Evolutionary conservation across 306 rosid genomes (phyloP), one percentile per base, ranked within the genome.

Genomic region (Trifolium dubium): DNA sequence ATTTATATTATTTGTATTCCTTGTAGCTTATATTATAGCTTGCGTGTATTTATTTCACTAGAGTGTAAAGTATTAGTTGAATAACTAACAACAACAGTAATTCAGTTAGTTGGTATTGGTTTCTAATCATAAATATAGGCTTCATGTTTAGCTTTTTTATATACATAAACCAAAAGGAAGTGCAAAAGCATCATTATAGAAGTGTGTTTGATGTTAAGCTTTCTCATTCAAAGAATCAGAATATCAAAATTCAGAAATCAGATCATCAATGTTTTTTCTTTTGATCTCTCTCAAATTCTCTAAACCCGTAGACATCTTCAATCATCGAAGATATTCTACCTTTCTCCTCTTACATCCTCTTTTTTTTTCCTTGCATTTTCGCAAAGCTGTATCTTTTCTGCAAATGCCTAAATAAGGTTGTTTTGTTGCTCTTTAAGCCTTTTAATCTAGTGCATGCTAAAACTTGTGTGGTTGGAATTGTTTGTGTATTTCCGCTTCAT

Each of bases 331-430:
- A 80, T 50, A 34, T 19, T 75, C 74, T 64, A 32, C 46, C 32
- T 59, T 23, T 68, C 30, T 34, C 64, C 55, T 70, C 15, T 40
- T 70, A 54, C 56, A 49, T 69, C 37, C 64, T 39, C 15, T 28
- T 37, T 17, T 43, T 43, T 43, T 40, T 47, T 50, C 37, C 39
- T 8, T 5, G 8, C 8, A 60, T 43, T 61, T 12, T 19, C 49
- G 1, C 28, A 49, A 30, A 78, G 61, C 58, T 47, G 15, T 71
- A 54, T 64, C 70, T 81, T 70, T 75, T 46, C 70, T 70, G 12
- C 69, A 64, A 19, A 62, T 63, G 41, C 32, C 68, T 46, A 64
- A 63, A 55, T 78, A 35, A 54, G 43, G 61, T 43, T 74, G 8
- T 50, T 55, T 43, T 74, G 13, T 50, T 55, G 14, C 67, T 78